Evolutionary conservation across 2,329 filamentous ascomycete species (phyloP).

Genomic region (Venturia asperata): DNA sequence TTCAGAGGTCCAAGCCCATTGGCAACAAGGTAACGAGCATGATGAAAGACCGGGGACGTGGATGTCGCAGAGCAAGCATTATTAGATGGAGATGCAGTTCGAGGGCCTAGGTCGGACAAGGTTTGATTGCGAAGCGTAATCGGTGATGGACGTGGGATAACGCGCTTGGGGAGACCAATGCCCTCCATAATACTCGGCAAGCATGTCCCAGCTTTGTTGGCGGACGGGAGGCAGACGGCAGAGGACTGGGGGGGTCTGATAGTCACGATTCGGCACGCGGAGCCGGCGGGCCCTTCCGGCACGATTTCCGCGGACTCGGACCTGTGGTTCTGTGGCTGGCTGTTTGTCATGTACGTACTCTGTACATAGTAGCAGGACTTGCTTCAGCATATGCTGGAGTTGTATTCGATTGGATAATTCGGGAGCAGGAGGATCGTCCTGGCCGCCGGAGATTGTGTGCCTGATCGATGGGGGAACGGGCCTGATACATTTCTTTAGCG

Average conservation of each 20-base stretch:
- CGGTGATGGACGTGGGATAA: not conserved
- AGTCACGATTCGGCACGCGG: slow-evolving; percentile 4
- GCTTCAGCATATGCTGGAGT: no score
- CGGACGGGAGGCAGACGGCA: not conserved
- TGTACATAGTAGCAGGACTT: no score
- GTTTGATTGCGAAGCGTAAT: not conserved
- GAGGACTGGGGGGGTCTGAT: not conserved
- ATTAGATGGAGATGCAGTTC: not conserved
- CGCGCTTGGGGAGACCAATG: not conserved
- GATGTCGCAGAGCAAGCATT: not conserved
- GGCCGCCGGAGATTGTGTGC: not conserved
- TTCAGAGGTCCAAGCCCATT: no score
- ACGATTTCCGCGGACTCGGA: not conserved
- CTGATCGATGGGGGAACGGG: not conserved
- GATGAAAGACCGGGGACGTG: no score
- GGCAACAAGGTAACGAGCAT: not conserved
- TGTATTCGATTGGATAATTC: no score
- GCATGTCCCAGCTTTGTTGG: not conserved
- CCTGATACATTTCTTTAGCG: no score
- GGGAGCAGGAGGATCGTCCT: not conserved
- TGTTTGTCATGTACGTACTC: no score
- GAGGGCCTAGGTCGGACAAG: not conserved
- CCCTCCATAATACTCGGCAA: not conserved
- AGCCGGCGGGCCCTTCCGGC: not conserved
- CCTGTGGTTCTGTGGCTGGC: no score